phyloP scores from a whole-genome alignment of 257 asterid species.

The Petunia axillaris region DNA sequence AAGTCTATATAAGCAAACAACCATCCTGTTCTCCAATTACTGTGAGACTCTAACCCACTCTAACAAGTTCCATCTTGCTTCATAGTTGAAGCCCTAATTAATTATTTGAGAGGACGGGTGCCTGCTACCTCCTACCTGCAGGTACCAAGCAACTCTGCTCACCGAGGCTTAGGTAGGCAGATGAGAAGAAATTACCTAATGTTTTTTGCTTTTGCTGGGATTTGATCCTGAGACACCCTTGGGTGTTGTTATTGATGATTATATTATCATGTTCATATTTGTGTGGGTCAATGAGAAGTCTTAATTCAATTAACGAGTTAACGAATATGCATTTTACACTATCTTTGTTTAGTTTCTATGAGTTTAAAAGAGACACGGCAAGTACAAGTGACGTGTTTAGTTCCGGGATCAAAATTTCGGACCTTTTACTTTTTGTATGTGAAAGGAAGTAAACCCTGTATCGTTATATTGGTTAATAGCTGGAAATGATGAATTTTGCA shows the following conservation, averaged over 20 bases:
- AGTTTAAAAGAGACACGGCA: background rate
- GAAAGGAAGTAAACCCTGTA: slow-evolving; percentile 17
- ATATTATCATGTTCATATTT: background rate
- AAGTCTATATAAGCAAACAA: no score
- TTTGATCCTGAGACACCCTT: no score
- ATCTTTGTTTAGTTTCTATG: background rate
- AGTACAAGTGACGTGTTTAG: background rate
- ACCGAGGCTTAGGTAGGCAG: no score
- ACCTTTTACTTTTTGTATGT: background rate
- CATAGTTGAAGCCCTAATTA: background rate
- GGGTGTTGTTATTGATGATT: background rate
- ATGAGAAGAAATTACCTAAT: no score
- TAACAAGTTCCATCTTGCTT: background rate
- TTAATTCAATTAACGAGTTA: background rate
- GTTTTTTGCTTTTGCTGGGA: no score
- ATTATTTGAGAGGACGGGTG: background rate
- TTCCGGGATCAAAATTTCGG: background rate
- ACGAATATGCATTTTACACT: background rate
- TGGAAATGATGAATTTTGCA: background rate
- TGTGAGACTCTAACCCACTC: no score
- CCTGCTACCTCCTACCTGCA: background rate
- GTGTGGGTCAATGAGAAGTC: background rate
- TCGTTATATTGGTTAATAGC: background rate
- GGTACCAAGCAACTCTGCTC: no score
- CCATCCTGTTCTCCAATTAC: no score